Evolutionary conservation across 2,329 filamentous ascomycete genomes (phyloP).

Genomic region (Thelonectria discophora): DNA sequence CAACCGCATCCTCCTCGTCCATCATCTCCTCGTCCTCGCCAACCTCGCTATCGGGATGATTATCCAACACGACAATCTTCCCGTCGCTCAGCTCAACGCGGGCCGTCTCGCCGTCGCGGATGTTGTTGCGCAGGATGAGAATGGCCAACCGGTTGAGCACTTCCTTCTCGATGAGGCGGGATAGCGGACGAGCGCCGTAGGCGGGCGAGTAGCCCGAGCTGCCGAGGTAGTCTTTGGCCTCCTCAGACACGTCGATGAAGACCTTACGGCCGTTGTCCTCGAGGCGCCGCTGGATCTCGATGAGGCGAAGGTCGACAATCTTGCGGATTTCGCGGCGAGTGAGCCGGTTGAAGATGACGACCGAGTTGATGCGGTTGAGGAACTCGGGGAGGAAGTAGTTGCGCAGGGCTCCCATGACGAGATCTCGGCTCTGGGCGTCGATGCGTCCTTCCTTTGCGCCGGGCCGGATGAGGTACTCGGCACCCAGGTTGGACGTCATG

Average conservation of each 20-base stretch:
- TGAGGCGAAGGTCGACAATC: conserved; percentile 91
- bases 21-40: conserved; percentile 77
- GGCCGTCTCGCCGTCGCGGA: conserved; percentile 86
- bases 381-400: conserved; percentile 99
- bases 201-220: conserved; percentile 92
- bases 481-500: conserved; percentile 97
- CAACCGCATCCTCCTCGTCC: conserved; percentile 76
- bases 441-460: conserved; percentile 83
- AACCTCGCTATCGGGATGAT: conserved; percentile 73
- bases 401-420: conserved; percentile 90
- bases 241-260: conserved; percentile 79
- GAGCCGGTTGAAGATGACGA: conserved; percentile 98
- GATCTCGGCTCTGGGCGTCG: conserved; percentile 82
- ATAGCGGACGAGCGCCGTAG: conserved; percentile 90
- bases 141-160: conserved; percentile 94
- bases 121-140: conserved; percentile 83
- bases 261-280: conserved; percentile 85
- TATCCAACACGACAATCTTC: conserved; percentile 82
- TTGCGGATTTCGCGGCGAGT: conserved; percentile 88
- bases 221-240: conserved; percentile 93
- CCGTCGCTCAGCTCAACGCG: conserved; percentile 81
- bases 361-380: conserved; percentile 95
- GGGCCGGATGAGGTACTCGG: conserved; percentile 88
- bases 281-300: conserved; percentile 93
- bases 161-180: conserved; percentile 94